These are phyloP conservation scores for Bipolaris sorokiniana DNA, from an alignment of 2,329 filamentous ascomycete genomes.

Conservation along the genomic window DNA sequence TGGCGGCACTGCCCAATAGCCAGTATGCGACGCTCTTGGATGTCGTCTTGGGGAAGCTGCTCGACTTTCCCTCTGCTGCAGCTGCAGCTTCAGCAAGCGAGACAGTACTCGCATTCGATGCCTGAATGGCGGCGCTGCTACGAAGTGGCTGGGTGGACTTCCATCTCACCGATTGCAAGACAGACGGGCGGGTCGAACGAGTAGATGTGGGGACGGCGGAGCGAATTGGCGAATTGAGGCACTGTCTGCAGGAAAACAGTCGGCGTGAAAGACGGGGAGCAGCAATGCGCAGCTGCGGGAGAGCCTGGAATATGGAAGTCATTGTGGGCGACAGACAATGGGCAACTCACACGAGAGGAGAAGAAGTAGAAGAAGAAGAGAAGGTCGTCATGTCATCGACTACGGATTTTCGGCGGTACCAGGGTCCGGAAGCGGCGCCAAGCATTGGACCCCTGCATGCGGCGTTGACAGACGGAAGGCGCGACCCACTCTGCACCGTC, in stretches of 20 bases:
- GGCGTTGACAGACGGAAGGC: conserved; percentile 20
- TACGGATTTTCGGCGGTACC: conserved; percentile 20
- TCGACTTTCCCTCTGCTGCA: conserved; percentile 18
- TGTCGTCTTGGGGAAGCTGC: conserved; percentile 65
- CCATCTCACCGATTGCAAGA: conserved; percentile 43
- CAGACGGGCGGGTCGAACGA: conserved; percentile 29
- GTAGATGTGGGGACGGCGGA: conserved; percentile 26
- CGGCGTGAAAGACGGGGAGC: conserved; percentile 47
- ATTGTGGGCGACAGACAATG: conserved; percentile 27
- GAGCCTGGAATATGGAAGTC: conserved; percentile 46
- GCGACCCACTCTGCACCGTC: conserved; percentile 16
- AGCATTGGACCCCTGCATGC: conserved; percentile 18
- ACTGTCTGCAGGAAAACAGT: conserved; percentile 44
- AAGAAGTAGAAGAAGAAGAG: neutral
- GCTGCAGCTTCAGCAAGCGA: conserved; percentile 22
- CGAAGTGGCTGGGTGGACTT: conserved; percentile 43
- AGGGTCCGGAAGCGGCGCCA: conserved; percentile 10
- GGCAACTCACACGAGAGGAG: neutral
- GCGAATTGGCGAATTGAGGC: conserved; percentile 38
- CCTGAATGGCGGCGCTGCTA: conserved; percentile 30
- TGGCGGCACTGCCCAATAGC: conserved; percentile 87
- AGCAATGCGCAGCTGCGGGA: conserved; percentile 47
- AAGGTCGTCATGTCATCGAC: conserved; percentile 11
- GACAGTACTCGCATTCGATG: conserved; percentile 19
- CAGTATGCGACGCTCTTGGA: conserved; percentile 85